A percentile compares a stretch with the other conserved stretches of the same genome.
Evolutionary conservation across 345 rosid genomes (phyloP).

Genomic region (Arabis alpina): DNA sequence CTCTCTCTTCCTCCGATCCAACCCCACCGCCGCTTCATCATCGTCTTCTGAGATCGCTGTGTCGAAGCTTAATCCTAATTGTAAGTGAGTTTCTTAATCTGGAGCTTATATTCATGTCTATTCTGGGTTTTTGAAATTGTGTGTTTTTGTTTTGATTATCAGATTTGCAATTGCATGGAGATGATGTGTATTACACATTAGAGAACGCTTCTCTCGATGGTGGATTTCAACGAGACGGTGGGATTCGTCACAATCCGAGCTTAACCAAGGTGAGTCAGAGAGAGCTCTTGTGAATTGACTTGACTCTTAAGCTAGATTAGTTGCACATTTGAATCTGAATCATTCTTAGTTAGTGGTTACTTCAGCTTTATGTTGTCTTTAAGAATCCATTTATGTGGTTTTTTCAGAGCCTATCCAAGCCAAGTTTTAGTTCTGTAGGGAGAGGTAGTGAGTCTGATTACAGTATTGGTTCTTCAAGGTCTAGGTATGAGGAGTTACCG

Average conservation of each 20-base stretch:
- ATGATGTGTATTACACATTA: slow-evolving; percentile 76
- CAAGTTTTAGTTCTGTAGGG: slow-evolving; percentile 48
- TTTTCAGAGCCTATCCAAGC: slow-evolving; percentile 58
- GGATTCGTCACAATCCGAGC: slow-evolving; percentile 40
- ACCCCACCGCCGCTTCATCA: slow-evolving; percentile 27
- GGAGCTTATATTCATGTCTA: slow-evolving; percentile 2
- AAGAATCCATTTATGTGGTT: too few relatives aligned
- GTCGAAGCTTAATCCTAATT: slow-evolving; percentile 71
- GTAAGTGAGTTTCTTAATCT: slow-evolving; percentile 45
- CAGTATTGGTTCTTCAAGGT: slow-evolving; percentile 60
- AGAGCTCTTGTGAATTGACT: background rate
- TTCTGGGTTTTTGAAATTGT: background rate
- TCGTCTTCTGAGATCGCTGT: slow-evolving; percentile 39
- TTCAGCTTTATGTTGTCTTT: background rate
- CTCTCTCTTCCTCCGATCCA: slow-evolving; percentile 67
- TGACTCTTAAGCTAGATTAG: background rate
- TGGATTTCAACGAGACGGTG: slow-evolving; percentile 58
- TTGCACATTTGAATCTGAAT: background rate
- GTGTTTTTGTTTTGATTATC: background rate
- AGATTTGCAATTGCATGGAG: slow-evolving; percentile 91
- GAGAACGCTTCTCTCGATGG: slow-evolving; percentile 57
- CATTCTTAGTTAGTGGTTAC: slow-evolving; percentile 1
- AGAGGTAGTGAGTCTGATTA: slow-evolving; percentile 62
- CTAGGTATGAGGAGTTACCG: slow-evolving; percentile 79
- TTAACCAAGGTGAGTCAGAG: slow-evolving; percentile 53